These are phyloP conservation scores for Crithidia brevicula DNA, from an alignment of 208 protist genomes.

Conservation along the genomic window DNA sequence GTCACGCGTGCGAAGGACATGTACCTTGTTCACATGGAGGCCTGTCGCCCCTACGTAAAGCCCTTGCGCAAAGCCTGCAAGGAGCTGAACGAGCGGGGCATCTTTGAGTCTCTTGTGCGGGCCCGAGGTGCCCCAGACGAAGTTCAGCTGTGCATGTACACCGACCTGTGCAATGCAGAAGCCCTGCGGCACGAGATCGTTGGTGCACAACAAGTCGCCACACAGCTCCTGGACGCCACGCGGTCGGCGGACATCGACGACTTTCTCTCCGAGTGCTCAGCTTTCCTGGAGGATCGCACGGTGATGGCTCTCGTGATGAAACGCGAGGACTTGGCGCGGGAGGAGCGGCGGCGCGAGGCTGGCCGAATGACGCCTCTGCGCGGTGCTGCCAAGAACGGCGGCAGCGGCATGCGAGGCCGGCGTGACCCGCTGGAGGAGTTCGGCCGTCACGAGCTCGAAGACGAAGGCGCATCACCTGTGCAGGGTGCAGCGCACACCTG, in stretches of 20 bases:
- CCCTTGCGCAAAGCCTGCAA: constrained; percentile 66
- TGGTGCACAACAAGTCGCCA: constrained; percentile 37
- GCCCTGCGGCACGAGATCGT: constrained; percentile 53
- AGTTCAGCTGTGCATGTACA: constrained; percentile 71
- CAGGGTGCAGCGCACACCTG: not conserved
- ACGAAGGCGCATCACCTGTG: constrained; percentile 1
- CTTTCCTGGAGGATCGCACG: constrained; percentile 54
- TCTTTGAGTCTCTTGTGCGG: constrained; percentile 55
- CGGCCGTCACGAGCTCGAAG: constrained; percentile 10
- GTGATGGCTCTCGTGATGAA: constrained; percentile 61
- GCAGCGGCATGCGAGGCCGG: not conserved
- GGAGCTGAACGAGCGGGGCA: constrained; percentile 46
- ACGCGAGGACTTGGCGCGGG: constrained; percentile 50
- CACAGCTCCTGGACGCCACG: constrained; percentile 37
- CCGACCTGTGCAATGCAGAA: constrained; percentile 70
- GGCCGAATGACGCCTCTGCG: constrained; percentile 20
- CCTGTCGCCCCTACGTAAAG: constrained; percentile 57
- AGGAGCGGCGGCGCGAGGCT: constrained; percentile 3
- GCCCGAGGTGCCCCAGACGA: constrained; percentile 42
- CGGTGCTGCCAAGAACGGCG: not conserved
- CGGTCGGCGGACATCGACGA: constrained; percentile 47
- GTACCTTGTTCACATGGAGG: constrained; percentile 52
- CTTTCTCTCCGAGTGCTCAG: constrained; percentile 61
- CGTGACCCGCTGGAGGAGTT: constrained; percentile 13
- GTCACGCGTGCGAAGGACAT: constrained; percentile 40